Evolutionary conservation across 1,284 basidiomycete genomes (phyloP), one percentile per base, ranked within the genome.

Genomic region (Anthracocystis setariae): DNA sequence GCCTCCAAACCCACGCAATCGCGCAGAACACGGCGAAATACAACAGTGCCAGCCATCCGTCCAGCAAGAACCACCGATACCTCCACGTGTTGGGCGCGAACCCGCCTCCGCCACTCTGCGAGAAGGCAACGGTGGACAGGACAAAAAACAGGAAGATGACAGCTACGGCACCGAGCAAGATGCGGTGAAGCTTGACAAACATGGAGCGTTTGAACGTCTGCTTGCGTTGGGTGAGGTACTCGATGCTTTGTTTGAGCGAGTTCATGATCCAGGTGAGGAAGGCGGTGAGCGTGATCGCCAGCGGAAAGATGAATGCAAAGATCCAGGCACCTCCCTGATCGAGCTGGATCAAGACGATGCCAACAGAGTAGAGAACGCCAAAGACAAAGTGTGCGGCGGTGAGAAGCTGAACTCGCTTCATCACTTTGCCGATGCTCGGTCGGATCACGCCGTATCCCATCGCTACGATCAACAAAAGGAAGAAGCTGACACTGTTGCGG

Each of bases 71-170:
- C 96, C 96, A 99, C 49, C 94, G 89, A 52, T 89, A 88, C 70
- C 88, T 88, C 95, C 95, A 98, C n/a, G 92, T 92, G 67, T 90
- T 90, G 2, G 94, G 91, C 8, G 92, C 91, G 80, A 95, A 98
- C 80, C 95, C 91, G 87, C 96, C 92, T 8, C 92, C 90, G 18
- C 92, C 85, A 49, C 94, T 89, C 65, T 92, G 92, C 0, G 93
- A 93, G 84, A 98, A 93, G 8, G 92, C 90, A 81, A 97, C 86
- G 0, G 92, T 90, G 1, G 94, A 96, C 7, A 97, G 89, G 24
- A 95, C 89, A 82, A 98, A 98, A 86, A 98, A 97, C 23, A 89
- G 56, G 23, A 71, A 71, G 62, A 98, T 91, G 47, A 93, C 88
- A 47, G 93, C 84, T 4, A 95, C 92, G 0, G 93, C 89, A 45